phyloP scores from a whole-genome alignment of 495 filamentous ascomycete genomes.

The Darksidea phi region DNA sequence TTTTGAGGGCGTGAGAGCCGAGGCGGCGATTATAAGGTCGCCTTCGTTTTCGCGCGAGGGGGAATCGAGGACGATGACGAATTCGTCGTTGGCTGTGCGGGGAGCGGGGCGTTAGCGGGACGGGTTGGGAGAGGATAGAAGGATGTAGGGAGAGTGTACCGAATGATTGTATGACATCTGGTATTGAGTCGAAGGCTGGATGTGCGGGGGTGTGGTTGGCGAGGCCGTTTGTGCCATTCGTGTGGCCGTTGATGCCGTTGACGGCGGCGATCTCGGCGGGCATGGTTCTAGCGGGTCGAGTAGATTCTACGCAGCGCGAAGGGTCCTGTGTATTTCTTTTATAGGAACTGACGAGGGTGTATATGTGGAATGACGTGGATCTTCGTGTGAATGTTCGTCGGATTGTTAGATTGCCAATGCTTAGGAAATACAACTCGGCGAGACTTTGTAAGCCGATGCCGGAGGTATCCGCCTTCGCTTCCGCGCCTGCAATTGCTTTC shows the following conservation, averaged over 20 bases:
- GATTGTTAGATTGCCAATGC: constrained; percentile 23
- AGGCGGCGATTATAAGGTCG: constrained; percentile 92
- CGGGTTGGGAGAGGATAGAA: constrained; percentile 1
- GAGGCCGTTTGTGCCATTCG: constrained; percentile 15
- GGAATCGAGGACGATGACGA: constrained; percentile 92
- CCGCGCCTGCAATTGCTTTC: no score
- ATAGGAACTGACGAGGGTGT: background rate
- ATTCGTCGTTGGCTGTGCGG: constrained; percentile 73
- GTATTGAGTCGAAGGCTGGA: constrained; percentile 74
- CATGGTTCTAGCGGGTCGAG: background rate
- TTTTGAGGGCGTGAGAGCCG: constrained; percentile 79
- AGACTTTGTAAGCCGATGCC: constrained; percentile 32
- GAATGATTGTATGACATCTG: constrained; percentile 80
- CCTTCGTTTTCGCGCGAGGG: constrained; percentile 93
- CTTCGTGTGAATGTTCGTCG: background rate
- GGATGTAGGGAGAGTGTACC: constrained; percentile 53
- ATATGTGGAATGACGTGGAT: background rate
- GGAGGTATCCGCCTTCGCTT: constrained; percentile 15
- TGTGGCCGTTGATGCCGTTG: constrained; percentile 20
- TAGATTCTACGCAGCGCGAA: no score
- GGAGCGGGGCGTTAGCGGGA: constrained; percentile 5
- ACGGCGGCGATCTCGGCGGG: constrained; percentile 17
- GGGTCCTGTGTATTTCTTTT: background rate
- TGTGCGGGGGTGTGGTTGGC: constrained; percentile 16
- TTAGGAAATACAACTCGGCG: constrained; percentile 15